phyloP scores from a whole-genome alignment of 1,284 basidiomycete genomes.

The Macrocystidia cucumis region DNA sequence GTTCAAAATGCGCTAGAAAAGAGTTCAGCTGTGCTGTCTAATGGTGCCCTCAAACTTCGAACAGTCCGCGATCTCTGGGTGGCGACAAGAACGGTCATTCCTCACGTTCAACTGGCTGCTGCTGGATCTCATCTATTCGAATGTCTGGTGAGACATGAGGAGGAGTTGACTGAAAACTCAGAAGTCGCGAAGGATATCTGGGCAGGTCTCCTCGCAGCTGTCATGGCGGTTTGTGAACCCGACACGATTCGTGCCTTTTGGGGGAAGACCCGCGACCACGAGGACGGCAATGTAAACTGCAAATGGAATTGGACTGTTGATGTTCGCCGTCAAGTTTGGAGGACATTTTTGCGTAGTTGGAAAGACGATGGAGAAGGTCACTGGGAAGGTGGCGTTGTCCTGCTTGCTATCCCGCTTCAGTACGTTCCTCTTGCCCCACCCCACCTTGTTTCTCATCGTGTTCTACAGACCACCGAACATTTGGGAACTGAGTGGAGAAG shows the following conservation, averaged over 20 bases:
- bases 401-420: conserved; percentile 59
- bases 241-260: conserved; percentile 49
- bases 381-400: conserved; percentile 48
- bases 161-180: conserved; percentile 32
- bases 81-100: conserved; percentile 32
- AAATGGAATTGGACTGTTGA: conserved; percentile 30
- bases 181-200: conserved; percentile 27
- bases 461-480: conserved; percentile 30
- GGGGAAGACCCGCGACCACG: conserved; percentile 28
- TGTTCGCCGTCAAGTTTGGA: conserved; percentile 44
- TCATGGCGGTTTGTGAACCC: conserved; percentile 33
- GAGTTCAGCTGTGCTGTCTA: no score
- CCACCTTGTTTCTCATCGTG: conserved; percentile 5
- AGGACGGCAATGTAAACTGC: conserved; percentile 14
- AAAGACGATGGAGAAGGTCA: conserved; percentile 26
- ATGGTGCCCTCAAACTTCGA: conserved; percentile 34
- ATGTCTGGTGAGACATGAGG: conserved; percentile 40
- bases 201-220: conserved; percentile 52
- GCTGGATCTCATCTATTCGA: conserved; percentile 38
- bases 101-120: conserved; percentile 28
- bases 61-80: conserved; percentile 51
- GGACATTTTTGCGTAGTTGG: conserved; percentile 47
- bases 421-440: conserved; percentile 22
- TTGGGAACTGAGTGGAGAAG: conserved; percentile 49
- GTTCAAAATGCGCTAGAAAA: no score